Percentiles rank a stretch among this genome's conserved stretches.
Conservation (phyloP, 805 yeast genomes). For the Candida insectalens region DNA sequence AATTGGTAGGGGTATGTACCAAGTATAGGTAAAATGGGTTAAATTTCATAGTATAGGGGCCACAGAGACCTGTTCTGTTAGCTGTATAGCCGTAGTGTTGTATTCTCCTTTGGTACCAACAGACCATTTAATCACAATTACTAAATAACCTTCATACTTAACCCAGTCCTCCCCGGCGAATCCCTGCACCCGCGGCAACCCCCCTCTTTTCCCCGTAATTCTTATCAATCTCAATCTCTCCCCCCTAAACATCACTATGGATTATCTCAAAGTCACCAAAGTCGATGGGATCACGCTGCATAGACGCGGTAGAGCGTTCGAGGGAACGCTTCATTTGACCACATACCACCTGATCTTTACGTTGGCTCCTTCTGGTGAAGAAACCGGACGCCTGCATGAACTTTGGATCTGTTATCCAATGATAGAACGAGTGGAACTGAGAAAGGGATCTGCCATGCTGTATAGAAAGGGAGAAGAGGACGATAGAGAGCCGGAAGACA, state of each 20-base stretch:
- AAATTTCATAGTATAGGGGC: no score
- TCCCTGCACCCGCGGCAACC: neutral
- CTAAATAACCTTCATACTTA: neutral
- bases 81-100: no score
- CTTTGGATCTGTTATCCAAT: slow-evolving; percentile 91
- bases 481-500: neutral
- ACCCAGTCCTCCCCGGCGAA: neutral
- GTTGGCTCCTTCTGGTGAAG: slow-evolving; percentile 9
- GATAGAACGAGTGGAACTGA: slow-evolving; percentile 50
- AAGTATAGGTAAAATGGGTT: no score
- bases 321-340: slow-evolving; percentile 59
- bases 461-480: slow-evolving; percentile 1
- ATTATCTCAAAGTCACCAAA: slow-evolving; percentile 43
- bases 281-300: slow-evolving; percentile 38
- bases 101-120: no score
- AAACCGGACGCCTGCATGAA: slow-evolving; percentile 34
- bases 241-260: slow-evolving; percentile 28
- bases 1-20: no score
- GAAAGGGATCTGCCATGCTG: slow-evolving; percentile 40
- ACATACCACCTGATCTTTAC: slow-evolving; percentile 70
- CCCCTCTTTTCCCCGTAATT: neutral
- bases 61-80: no score
- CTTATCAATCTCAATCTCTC: neutral
- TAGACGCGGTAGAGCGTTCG: slow-evolving; percentile 44
- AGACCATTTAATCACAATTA: neutral